A percentile compares a stretch with the other conserved stretches of the same genome.
Conservation (phyloP, 164 flowering plant species). For the Nymphaea colorata region DNA sequence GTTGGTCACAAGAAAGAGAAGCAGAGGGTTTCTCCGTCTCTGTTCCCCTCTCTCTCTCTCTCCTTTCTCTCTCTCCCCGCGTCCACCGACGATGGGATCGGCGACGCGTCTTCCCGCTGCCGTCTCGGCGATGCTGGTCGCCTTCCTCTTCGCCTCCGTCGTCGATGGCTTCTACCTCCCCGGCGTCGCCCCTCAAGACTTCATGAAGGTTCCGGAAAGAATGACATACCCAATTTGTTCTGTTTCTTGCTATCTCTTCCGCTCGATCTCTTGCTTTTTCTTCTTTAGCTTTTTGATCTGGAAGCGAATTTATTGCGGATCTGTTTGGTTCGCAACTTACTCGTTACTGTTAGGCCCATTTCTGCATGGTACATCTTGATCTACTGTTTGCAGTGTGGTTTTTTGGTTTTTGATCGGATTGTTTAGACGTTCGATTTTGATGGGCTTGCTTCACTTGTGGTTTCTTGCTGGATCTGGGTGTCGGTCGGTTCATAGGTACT, state of each 20-base stretch:
- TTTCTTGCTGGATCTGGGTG: neutral
- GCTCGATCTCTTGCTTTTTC: neutral
- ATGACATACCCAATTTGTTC: neutral
- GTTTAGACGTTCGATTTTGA: neutral
- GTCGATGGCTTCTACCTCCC: slow-evolving; percentile 36
- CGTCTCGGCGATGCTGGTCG: neutral
- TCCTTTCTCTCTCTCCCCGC: too few species aligned
- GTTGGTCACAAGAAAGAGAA: too few species aligned
- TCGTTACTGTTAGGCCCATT: too few species aligned
- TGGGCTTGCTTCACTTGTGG: neutral
- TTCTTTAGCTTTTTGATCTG: neutral
- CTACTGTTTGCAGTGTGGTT: neutral
- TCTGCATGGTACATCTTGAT: too few species aligned
- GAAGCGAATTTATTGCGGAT: neutral
- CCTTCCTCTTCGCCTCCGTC: slow-evolving; percentile 8
- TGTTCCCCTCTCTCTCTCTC: too few species aligned
- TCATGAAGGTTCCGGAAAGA: slow-evolving; percentile 16
- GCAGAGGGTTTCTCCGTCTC: too few species aligned
- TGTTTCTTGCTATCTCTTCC: neutral
- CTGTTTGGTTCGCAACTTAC: neutral
- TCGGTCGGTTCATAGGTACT: neutral
- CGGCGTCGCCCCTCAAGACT: slow-evolving; percentile 50
- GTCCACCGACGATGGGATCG: neutral
- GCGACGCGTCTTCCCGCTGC: neutral
- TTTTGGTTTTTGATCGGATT: neutral